Percentiles rank a stretch among this genome's conserved stretches.
These are phyloP conservation scores for Pichia californica DNA, from an alignment of 805 yeast species.

Conservation along the genomic window DNA sequence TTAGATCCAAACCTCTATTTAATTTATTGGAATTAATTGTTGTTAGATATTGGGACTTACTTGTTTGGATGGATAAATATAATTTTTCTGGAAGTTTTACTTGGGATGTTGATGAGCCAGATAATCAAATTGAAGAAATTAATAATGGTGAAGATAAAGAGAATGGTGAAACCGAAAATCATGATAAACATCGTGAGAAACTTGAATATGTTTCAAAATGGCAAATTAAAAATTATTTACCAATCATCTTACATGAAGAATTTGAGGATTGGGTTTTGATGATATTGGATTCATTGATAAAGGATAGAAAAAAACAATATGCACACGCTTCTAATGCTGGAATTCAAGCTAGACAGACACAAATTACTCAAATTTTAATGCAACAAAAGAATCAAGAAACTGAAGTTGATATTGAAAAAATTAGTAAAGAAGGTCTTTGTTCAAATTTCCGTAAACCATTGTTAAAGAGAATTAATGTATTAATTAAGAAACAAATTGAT, in stretches of 20 bases:
- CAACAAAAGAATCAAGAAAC: slow-evolving; percentile 30
- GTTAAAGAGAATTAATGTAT: slow-evolving; percentile 55
- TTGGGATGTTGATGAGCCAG: slow-evolving; percentile 35
- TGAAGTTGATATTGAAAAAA: slow-evolving; percentile 13
- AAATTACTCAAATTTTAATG: slow-evolving; percentile 48
- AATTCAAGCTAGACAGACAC: slow-evolving; percentile 58
- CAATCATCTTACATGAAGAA: slow-evolving; percentile 69
- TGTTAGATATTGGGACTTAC: slow-evolving; percentile 81
- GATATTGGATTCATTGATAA: slow-evolving; percentile 63
- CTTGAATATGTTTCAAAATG: slow-evolving; percentile 55
- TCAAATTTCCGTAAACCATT: slow-evolving; percentile 57
- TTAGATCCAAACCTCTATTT: slow-evolving; percentile 75
- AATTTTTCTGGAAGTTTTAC: slow-evolving; percentile 76
- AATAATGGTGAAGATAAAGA: not conserved
- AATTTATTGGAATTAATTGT: slow-evolving; percentile 72
- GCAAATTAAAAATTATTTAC: slow-evolving; percentile 74
- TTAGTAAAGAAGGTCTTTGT: slow-evolving; percentile 42
- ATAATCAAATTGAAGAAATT: not conserved
- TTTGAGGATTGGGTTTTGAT: slow-evolving; percentile 83
- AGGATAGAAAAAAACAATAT: slow-evolving; percentile 38
- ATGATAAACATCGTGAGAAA: slow-evolving; percentile 28
- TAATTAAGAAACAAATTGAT: slow-evolving; percentile 66
- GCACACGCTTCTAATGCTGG: slow-evolving; percentile 3
- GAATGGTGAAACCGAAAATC: slow-evolving; percentile 26
- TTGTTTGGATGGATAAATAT: slow-evolving; percentile 90